Conservation (phyloP, 1,284 basidiomycete genomes). For the Malassezia nana region DNA sequence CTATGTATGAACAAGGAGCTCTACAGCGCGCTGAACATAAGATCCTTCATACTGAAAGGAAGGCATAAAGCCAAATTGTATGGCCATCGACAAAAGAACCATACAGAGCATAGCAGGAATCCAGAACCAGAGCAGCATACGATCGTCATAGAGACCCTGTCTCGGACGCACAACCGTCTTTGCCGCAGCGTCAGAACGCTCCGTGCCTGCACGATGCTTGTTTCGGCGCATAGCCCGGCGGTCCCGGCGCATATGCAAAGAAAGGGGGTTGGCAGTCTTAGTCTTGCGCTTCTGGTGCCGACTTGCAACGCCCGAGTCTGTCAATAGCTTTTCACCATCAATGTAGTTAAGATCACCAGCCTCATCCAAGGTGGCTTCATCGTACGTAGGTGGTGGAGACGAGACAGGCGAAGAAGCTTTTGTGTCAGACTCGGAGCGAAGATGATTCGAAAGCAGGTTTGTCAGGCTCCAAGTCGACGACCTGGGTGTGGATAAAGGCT, state of each 20-base stretch:
- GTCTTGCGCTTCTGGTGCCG: background rate
- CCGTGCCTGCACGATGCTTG: background rate
- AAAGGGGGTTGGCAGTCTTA: background rate
- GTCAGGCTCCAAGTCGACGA: background rate
- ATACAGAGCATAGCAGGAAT: slow-evolving; percentile 62
- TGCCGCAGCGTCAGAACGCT: background rate
- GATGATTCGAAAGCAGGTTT: background rate
- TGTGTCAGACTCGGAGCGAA: background rate
- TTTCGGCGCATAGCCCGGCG: background rate
- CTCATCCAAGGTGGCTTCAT: slow-evolving; percentile 15
- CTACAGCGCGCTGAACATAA: background rate
- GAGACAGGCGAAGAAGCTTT: background rate
- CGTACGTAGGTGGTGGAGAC: slow-evolving; percentile 18
- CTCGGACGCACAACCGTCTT: slow-evolving; percentile 1
- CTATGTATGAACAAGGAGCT: background rate
- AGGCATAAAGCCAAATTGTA: background rate
- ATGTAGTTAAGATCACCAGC: slow-evolving; percentile 3
- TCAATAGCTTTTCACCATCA: slow-evolving; percentile 17
- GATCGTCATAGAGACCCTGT: slow-evolving; percentile 57
- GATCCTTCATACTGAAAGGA: background rate
- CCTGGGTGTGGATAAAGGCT: background rate
- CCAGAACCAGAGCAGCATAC: slow-evolving; percentile 89
- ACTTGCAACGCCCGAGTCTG: background rate
- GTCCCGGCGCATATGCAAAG: background rate
- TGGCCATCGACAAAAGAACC: slow-evolving; percentile 13